Conservation (phyloP, 2,329 filamentous ascomycete species). For the Byssochlamys sp. region DNA sequence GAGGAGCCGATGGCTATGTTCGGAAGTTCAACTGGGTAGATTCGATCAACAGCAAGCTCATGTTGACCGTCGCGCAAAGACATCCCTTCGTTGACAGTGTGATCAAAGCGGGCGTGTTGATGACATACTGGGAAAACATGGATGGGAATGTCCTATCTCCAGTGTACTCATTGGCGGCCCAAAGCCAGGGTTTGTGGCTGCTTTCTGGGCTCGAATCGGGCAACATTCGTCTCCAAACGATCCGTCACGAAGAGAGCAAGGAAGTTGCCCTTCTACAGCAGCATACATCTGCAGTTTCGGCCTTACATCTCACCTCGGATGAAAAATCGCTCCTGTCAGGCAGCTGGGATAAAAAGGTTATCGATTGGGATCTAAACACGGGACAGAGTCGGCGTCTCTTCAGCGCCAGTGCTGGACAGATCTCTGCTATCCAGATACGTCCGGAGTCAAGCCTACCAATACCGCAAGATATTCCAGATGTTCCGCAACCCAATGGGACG, state of each 20-base stretch:
- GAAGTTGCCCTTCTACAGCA: slow-evolving; percentile 69
- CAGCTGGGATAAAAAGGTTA: slow-evolving; percentile 89
- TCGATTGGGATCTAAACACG: slow-evolving; percentile 90
- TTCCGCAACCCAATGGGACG: slow-evolving; percentile 49
- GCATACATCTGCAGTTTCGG: slow-evolving; percentile 86
- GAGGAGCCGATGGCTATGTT: slow-evolving; percentile 89
- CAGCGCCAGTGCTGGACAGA: slow-evolving; percentile 67
- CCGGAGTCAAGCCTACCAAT: slow-evolving; percentile 67
- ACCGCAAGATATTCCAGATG: slow-evolving; percentile 58
- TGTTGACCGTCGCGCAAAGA: slow-evolving; percentile 85
- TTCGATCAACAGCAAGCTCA: slow-evolving; percentile 87
- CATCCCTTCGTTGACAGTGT: slow-evolving; percentile 97
- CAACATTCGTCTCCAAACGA: slow-evolving; percentile 83
- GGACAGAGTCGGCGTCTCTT: slow-evolving; percentile 69
- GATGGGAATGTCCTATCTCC: slow-evolving; percentile 67
- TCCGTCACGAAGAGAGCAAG: slow-evolving; percentile 89
- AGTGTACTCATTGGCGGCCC: slow-evolving; percentile 86
- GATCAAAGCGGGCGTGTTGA: slow-evolving; percentile 81
- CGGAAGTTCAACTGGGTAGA: slow-evolving; percentile 92
- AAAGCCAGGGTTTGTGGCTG: slow-evolving; percentile 83
- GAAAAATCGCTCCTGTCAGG: slow-evolving; percentile 82
- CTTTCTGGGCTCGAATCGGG: slow-evolving; percentile 84
- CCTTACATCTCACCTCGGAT: slow-evolving; percentile 69
- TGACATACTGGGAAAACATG: slow-evolving; percentile 98
- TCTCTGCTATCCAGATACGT: slow-evolving; percentile 76